These are phyloP conservation scores for Leccinum barrowsii DNA, from an alignment of 768 basidiomycete species.

Conservation along the genomic window DNA sequence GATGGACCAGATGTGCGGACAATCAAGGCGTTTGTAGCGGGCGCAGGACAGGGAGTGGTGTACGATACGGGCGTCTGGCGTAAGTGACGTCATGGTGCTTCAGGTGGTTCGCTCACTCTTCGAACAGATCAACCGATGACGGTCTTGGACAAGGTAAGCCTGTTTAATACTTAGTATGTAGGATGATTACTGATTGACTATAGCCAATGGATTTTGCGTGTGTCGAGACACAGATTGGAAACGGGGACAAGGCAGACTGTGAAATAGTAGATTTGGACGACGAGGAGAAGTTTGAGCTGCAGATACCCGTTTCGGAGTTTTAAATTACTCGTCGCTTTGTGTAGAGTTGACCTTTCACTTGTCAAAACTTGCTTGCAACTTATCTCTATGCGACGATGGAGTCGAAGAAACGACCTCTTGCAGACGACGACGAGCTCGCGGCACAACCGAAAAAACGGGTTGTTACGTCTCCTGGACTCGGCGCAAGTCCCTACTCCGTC, in stretches of 20 bases:
- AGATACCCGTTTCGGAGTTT: constrained; percentile 25
- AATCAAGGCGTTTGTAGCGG: constrained; percentile 79
- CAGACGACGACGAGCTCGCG: constrained; percentile 46
- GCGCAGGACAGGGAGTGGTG: constrained; percentile 76
- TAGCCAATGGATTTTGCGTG: constrained; percentile 81
- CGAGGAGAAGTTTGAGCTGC: neutral
- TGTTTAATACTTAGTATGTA: neutral
- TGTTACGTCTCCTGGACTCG: constrained; percentile 38
- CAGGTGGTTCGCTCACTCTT: constrained; percentile 2
- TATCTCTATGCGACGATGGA: constrained; percentile 39
- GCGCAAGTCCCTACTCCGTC: constrained; percentile 43
- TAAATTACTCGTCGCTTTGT: constrained; percentile 18
- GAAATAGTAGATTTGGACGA: constrained; percentile 62
- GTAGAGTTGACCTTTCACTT: neutral
- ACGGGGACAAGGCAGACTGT: constrained; percentile 75
- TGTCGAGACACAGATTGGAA: constrained; percentile 90
- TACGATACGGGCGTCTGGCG: constrained; percentile 89
- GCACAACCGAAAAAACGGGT: constrained; percentile 54
- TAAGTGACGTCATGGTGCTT: constrained; percentile 42
- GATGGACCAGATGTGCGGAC: constrained; percentile 75
- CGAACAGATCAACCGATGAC: constrained; percentile 88
- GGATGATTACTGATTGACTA: constrained; percentile 12
- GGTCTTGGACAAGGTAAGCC: constrained; percentile 62
- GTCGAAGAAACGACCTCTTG: constrained; percentile 57
- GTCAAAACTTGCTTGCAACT: constrained; percentile 7